Base-by-base conservation (phyloP, 2,329 filamentous ascomycete genomes). In the Venturiaceae sp. region DNA sequence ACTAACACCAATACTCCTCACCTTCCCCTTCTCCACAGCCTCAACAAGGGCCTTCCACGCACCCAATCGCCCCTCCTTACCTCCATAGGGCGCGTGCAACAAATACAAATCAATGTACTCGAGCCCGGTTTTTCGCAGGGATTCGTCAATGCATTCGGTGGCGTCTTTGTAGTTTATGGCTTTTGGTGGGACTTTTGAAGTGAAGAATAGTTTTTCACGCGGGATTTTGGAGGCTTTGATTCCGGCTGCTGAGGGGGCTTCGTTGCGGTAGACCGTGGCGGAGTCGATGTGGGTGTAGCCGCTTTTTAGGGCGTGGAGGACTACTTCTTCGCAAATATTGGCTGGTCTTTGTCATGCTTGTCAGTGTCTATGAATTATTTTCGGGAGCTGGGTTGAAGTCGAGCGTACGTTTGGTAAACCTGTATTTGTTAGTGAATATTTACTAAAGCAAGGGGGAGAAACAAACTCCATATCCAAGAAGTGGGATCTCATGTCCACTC, bases 261-360 rank as follows among this genome's bases (percentile, higher is more conserved):
- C 83, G 62, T 86, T 86, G 37, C 72, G 72, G 67, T 85, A 86
- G 26, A 69, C 74, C 11, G 77, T 76, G 2, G 83, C 82, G 1
- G 78, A 81, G 67, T 86, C 83, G 61, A 85, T 71, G 72, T 85
- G 82, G 60, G 79, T 74, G 64, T 84, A 84, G 53, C 82, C 81
- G 14, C 71, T 68, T 62, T 79, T 72, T 60, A 84, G 72, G 0
- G 82, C 79, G 61, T 85, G 81, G 13, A 75, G 63, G 7, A 81
- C 80, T 1, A 85, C 81, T 30, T 78, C 75, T 64, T 83, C 79
- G n/a, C 81, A 78, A 5, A 80, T 69, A 60, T 78, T 76, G 23
- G 80, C 75, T 13, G 83, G 83, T 5, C 79, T 82, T 56, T 61
- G 54, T 11, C 53, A 60, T n/a, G 60, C 19, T 60, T 57, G 56